Evolutionary conservation across 495 filamentous ascomycete genomes (phyloP).

Genomic region (Diplogelasinospora grovesii): DNA sequence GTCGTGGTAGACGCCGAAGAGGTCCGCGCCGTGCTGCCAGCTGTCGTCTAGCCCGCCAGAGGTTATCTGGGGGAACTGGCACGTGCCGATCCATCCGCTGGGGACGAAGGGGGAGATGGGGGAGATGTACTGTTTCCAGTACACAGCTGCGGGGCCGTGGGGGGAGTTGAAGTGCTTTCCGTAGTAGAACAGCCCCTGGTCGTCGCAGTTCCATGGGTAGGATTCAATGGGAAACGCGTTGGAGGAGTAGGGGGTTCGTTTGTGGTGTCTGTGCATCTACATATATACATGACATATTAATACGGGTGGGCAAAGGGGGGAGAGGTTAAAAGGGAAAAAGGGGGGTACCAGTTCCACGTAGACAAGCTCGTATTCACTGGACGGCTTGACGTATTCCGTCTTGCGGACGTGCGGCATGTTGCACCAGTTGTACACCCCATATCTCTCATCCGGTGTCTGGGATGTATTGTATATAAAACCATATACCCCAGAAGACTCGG

Average conservation of each 20-base stretch:
- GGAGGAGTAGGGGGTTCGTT: constrained; percentile 61
- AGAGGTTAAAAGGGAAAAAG: background rate
- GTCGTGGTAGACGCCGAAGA: constrained; percentile 57
- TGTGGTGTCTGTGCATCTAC: constrained; percentile 66
- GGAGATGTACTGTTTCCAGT: constrained; percentile 52
- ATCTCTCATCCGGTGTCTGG: constrained; percentile 35
- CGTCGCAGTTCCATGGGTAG: constrained; percentile 58
- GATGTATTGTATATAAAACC: constrained; percentile 61
- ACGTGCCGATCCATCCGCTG: constrained; percentile 55
- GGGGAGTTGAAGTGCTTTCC: constrained; percentile 39
- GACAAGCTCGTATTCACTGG: constrained; percentile 45
- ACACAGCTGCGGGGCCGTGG: constrained; percentile 32
- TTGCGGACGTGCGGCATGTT: constrained; percentile 68
- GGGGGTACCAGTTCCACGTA: constrained; percentile 59
- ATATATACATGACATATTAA: constrained; percentile 1
- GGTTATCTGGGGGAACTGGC: constrained; percentile 68
- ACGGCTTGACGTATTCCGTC: constrained; percentile 46
- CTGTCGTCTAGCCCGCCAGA: constrained; percentile 56
- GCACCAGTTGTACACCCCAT: constrained; percentile 64
- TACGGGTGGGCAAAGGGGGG: background rate
- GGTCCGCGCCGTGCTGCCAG: constrained; percentile 58
- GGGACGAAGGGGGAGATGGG: constrained; percentile 51
- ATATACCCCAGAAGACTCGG: constrained; percentile 48
- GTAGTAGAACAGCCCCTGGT: constrained; percentile 56
- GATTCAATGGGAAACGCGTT: constrained; percentile 62